Percentiles rank a stretch among this genome's conserved stretches.
phyloP scores from a whole-genome alignment of 2,329 filamentous ascomycete species.

The Huntiella bhutanensis region DNA sequence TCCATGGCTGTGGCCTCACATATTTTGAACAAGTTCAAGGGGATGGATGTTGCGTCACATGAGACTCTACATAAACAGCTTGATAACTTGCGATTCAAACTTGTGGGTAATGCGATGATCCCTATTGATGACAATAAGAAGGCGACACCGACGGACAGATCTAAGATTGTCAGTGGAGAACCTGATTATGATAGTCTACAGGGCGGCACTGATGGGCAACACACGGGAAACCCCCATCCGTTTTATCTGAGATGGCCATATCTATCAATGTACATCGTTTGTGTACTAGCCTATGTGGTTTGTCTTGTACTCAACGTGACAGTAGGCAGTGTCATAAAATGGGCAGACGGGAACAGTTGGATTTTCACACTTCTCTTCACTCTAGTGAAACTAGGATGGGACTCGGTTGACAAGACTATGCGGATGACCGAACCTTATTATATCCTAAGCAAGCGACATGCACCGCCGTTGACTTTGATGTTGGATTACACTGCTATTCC shows the following conservation, averaged over 20 bases:
- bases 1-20: constrained; percentile 58
- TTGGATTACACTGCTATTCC: constrained; percentile 58
- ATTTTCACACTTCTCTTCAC: constrained; percentile 47
- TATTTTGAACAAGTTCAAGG: constrained; percentile 55
- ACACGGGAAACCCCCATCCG: constrained; percentile 43
- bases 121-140: constrained; percentile 33
- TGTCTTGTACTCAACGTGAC: constrained; percentile 26
- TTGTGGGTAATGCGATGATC: constrained; percentile 52
- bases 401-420: constrained; percentile 46
- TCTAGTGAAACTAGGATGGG: constrained; percentile 48
- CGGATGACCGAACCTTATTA: constrained; percentile 61
- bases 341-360: constrained; percentile 34
- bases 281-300: constrained; percentile 20
- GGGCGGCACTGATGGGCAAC: neutral
- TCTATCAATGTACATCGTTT: constrained; percentile 39
- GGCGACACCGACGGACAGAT: neutral
- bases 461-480: constrained; percentile 44
- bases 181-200: neutral
- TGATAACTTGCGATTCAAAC: constrained; percentile 45
- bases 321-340: too few relatives aligned
- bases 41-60: constrained; percentile 47
- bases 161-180: neutral
- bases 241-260: constrained; percentile 39
- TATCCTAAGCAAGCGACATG: constrained; percentile 46
- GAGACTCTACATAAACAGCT: constrained; percentile 48